Base-by-base conservation (phyloP, 495 filamentous ascomycete genomes). In the Podospora fimiseda region DNA sequence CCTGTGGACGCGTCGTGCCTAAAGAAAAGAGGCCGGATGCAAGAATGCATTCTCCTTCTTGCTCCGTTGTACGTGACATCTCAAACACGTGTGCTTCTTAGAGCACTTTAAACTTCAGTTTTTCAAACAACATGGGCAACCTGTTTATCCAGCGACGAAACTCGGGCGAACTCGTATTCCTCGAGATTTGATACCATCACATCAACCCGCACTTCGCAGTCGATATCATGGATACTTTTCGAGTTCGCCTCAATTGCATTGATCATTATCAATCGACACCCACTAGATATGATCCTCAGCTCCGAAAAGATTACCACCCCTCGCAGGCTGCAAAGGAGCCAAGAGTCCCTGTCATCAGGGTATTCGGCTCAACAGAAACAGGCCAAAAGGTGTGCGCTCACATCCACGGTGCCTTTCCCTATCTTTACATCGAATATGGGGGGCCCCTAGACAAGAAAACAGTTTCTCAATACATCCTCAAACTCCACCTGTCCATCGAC, bases 341-440 rank as follows among this genome's bases (percentile, higher is more conserved):
- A 1, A 85, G 78, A 49, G 82, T 97, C 8, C 94, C 93, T 1
- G 83, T 97, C 19, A 85, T 98, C 45, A 83, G 93, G 56, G 80
- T 93, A 16, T 98, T 96, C 67, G 94, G 93, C 0, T 83, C 90
- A 3, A 96, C 93, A 2, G 94, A 96, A 67, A 88, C 90, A 0
- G 94, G 94, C 1, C 92, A 98, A 67, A 95, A 91, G 57, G 88
- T 97, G 14, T 97, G 93, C 71, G 90, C 89, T 19, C 93, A 98
- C 76, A 83, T 98, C 42, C 93, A 98, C 66, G 93, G 94, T 55
- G 92, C 85, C 23, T 90, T 97, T 62, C 93, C 94, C 3, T 98
- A 98, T 65, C 74, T 98, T 9, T 97, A 88, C 65, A 74, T 98
- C 55, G 82, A 93, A 68, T 97, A 98, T 68, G 75, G 80, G 30